Evolutionary conservation across 2,329 filamentous ascomycete species (phyloP), one percentile per base, ranked within the genome.

Genomic region (Diaporthe helianthi): DNA sequence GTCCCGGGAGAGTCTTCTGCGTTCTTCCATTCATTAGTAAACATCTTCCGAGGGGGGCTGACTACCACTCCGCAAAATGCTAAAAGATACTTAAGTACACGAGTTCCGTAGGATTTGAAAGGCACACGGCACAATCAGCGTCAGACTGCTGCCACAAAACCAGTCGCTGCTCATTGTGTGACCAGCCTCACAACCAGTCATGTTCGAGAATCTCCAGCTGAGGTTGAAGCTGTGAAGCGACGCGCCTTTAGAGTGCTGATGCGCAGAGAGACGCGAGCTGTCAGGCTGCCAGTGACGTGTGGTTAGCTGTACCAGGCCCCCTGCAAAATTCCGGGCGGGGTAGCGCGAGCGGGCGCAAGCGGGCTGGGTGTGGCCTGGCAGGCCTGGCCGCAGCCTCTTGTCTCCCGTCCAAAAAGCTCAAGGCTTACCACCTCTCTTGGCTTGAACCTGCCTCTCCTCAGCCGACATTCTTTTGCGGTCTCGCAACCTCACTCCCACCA

Each of bases 231-330:
- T 33, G 19, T 38, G 47, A 31, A 52, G 38, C 53, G 63, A 67
- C 68, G 68, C 68, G 54, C 63, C 49, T 49, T 44, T 67, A 69
- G 49, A 61, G 68, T 63, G 64, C 64, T 67, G 53, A 67, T 65
- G 52, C 46, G 61, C 58, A 67, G 44, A 55, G 53, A 68, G 68
- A 64, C 68, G 68, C 68, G 68, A 70, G 49, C 61, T 52, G 29
- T 49, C 44, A 38, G 46, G 65, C 47, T 63, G 38, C 24, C 54
- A 64, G 68, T 70, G 68, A 70, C 68, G 68, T 70, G 66, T 53
- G 47, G 29, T 54, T 58, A 58, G 36, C 54, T 36, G 67, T 33
- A 38, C 60, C 66, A 65, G 65, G 44, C 41, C 51, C 47, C 65
- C 41, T 53, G 68, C 53, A 68, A 68, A 52, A 70, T 26, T 33